phyloP scores from a whole-genome alignment of 768 basidiomycete species.

The Hemileccinum impolitum region DNA sequence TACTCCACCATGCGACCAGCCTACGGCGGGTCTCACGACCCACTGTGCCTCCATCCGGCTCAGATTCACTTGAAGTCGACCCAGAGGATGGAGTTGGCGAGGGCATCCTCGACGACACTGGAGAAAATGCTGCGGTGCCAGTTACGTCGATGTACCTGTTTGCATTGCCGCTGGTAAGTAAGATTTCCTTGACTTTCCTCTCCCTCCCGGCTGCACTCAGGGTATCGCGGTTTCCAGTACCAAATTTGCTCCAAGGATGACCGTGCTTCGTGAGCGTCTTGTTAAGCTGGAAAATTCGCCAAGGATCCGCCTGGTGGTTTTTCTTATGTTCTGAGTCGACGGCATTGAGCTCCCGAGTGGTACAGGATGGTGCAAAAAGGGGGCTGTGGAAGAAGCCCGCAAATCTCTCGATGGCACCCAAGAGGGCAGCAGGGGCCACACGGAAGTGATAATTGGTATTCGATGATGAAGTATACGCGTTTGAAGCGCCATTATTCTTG shows the following conservation, averaged over 20 bases:
- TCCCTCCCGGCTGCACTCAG: constrained; percentile 60
- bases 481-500: constrained; percentile 83
- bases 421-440: constrained; percentile 59
- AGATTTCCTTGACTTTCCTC: constrained; percentile 47
- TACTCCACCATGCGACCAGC: constrained; percentile 80
- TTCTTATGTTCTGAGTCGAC: constrained; percentile 98
- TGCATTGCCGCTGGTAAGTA: constrained; percentile 27
- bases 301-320: constrained; percentile 85
- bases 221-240: constrained; percentile 79
- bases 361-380: constrained; percentile 81
- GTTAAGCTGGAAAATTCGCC: constrained; percentile 94
- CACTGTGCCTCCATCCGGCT: constrained; percentile 72
- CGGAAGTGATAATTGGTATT: constrained; percentile 90
- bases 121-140: constrained; percentile 36
- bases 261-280: constrained; percentile 78
- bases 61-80: constrained; percentile 53
- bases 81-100: constrained; percentile 59
- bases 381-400: constrained; percentile 92
- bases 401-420: constrained; percentile 73
- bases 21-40: constrained; percentile 79
- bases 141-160: constrained; percentile 19
- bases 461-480: constrained; percentile 89
- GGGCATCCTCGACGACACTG: constrained; percentile 50
- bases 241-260: constrained; percentile 90
- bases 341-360: constrained; percentile 86